Base-by-base conservation (phyloP, 2,329 filamentous ascomycete genomes). In the Trichoderma atroviride region DNA sequence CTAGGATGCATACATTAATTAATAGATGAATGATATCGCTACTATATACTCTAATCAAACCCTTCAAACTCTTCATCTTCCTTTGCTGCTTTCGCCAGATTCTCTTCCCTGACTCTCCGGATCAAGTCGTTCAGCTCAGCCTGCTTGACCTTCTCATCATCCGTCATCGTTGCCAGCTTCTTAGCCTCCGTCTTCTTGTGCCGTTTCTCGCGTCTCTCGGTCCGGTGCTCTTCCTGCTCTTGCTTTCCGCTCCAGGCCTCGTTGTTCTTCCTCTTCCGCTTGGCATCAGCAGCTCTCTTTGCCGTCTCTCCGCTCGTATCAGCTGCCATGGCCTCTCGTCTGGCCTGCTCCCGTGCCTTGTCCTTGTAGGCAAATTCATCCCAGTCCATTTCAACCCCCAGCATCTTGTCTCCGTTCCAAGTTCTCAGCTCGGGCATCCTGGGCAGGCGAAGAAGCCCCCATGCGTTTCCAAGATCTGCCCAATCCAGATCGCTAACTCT, bases 371-470 rank as follows among this genome's bases (percentile, higher is more conserved):
- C 82, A 74, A 89, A 93, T 2, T 79, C 83, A 55, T 90, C 85
- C 85, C 91, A 90, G 77, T 93, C 88, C 13, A 93, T 81, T 1
- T 86, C 85, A 2, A 90, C 79, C 2, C 88, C 88, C 0, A 92
- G 81, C 27, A 82, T 86, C 71, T 86, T 85, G 77, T 93, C 91
- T 5, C 91, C 91, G 14, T 88, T 86, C 83, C 92, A 95, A 0
- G 84, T 87, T 75, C 90, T 91, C 65, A 93, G 82, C 79, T 99
- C 96, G 0, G 96, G 95, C 96, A 99, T 99, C 77, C 92, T 93
- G 4, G 96, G 96, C 72, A 98, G 85, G 62, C 90, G 90, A 2
- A 97, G 84, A 0, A 99, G 84, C 1, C 93, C 96, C 93, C 95
- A 99, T 0, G 91, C 92, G 66, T 88, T 85, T 0, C 90, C 95